Evolutionary conservation across 2,329 filamentous ascomycete genomes (phyloP).

Genomic region (Rachicladosporium sp.): DNA sequence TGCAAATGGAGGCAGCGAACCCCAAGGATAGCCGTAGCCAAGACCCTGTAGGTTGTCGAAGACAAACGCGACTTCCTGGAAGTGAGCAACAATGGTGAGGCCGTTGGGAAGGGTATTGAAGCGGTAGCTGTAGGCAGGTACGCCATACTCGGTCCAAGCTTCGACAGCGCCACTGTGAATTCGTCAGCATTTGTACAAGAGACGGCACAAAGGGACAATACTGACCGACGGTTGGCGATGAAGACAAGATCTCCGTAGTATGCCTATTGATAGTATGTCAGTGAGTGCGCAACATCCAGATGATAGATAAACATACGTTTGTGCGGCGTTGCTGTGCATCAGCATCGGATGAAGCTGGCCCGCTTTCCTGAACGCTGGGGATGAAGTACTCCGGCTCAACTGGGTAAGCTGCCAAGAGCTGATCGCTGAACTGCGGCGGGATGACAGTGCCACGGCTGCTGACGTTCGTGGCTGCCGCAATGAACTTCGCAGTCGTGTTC

Average conservation of each 20-base stretch:
- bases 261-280: constrained; percentile 19
- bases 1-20: constrained; percentile 22
- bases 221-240: constrained; percentile 40
- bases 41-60: constrained; percentile 34
- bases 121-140: constrained; percentile 48
- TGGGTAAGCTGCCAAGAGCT: constrained; percentile 40
- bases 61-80: constrained; percentile 38
- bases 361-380: constrained; percentile 27
- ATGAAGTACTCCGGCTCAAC: constrained; percentile 38
- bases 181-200: no score
- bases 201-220: no score
- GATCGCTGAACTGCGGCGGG: not conserved
- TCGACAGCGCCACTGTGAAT: constrained; percentile 31
- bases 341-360: constrained; percentile 36
- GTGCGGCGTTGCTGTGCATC: constrained; percentile 31
- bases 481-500: constrained; percentile 43
- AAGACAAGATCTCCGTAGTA: constrained; percentile 44
- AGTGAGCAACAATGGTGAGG: constrained; percentile 40
- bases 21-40: constrained; percentile 25
- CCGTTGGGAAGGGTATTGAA: constrained; percentile 46
- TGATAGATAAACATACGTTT: no score
- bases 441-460: not conserved
- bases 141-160: constrained; percentile 35
- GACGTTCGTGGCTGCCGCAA: not conserved
- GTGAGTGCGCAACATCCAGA: no score